Evolutionary conservation across 225 moss, liverwort and hornwort species (phyloP), one percentile per base, ranked within the genome.

Genomic region (Polytrichum formosum): DNA sequence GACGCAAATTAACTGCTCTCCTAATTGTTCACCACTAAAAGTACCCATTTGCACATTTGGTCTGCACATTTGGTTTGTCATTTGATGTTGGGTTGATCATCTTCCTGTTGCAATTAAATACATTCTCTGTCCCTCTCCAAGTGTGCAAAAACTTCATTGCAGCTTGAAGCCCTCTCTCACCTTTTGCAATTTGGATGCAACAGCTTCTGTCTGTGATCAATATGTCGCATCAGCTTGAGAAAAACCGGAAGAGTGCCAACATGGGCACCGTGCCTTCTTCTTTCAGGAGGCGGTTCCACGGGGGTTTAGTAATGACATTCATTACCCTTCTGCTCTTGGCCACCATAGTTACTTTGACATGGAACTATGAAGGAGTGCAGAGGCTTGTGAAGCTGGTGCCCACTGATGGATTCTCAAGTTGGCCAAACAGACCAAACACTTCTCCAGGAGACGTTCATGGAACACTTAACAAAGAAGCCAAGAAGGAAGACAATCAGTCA

Each of bases 281-380:
- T 62, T 37, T 37, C 37, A 37, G 37, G 37, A 78, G 82, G 74
- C 73, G 80, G 76, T 73, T 73, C 66, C 18, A 66, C 58, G 74
- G 72, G 5, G 72, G 79, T 33, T 73, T 73, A 65, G 75, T 86
- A 6, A 64, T 73, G 75, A 78, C 78, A 53, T 80, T 86, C 23
- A 73, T 83, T 65, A 78, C 80, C 25, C 71, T 86, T 75, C 76
- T 86, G 60, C 69, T 86, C 5, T 76, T 86, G 77, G 83, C 76
- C 63, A 76, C 83, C 74, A 70, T 81, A 64, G 79, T 74, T 65
- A 83, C 79, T 46, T 81, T 87, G 71, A 30, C 76, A 67, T 84
- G 87, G 87, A 87, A 87, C 35, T 81, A 83, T 67, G 87, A 79
- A 74, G 83, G 83, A 64, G 78, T 81, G 78, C 86, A 86, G 67